phyloP scores from a whole-genome alignment of 2,329 filamentous ascomycete species.

The Diaporthe sp. region DNA sequence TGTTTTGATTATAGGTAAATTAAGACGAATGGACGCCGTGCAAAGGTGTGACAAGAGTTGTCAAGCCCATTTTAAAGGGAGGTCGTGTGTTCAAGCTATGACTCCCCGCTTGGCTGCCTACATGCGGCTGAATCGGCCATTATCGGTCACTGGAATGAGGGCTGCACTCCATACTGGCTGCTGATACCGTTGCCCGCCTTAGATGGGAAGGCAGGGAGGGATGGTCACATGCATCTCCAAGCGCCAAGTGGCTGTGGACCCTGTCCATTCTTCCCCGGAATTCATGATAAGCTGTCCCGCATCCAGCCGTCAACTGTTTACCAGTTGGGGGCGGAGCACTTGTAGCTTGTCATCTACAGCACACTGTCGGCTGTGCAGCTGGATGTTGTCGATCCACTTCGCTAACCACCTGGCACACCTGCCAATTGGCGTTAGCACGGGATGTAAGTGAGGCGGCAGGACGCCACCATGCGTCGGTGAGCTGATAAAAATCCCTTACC shows the following conservation, averaged over 20 bases:
- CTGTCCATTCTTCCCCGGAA: background rate
- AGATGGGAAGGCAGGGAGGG: background rate
- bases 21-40: too few relatives aligned
- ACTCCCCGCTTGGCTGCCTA: background rate
- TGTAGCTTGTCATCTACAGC: background rate
- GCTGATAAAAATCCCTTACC: background rate
- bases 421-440: conserved; percentile 14
- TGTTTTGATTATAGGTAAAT: background rate
- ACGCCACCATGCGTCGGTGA: background rate
- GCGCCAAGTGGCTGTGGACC: background rate
- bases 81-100: background rate
- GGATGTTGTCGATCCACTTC: background rate
- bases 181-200: background rate
- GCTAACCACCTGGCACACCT: background rate
- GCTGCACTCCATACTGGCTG: background rate
- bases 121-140: conserved; percentile 10
- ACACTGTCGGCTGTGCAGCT: background rate
- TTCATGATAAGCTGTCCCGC: background rate
- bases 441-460: background rate
- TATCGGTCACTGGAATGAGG: background rate
- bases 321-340: background rate
- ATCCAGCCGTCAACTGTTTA: background rate
- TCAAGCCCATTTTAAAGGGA: background rate
- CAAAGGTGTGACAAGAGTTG: background rate
- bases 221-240: background rate